Base-by-base conservation (phyloP, 2,329 filamentous ascomycete genomes). In the Aspergillus sp. region DNA sequence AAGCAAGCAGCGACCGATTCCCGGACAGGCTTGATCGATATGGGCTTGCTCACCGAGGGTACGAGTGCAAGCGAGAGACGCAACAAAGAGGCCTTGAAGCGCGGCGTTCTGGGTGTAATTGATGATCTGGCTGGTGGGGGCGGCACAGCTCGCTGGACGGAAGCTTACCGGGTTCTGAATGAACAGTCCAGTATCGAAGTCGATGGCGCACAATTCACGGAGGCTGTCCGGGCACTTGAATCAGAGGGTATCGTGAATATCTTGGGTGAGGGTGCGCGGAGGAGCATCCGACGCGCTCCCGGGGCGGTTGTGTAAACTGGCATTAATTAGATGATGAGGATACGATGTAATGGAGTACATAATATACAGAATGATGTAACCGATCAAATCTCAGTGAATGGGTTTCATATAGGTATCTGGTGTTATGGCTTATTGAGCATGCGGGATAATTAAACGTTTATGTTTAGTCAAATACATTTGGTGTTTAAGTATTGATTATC, bases 1-100 rank as follows among this genome's bases (percentile, higher is more conserved):
- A 98, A 98, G 82, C 96, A 96, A 63, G 91, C 93, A 0, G 95
- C 95, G n/a, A 99, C 96, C 0, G 96, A 99, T 72, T 80, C 91
- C 0, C 84, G 96, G 66, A 91, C 88, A 0, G 95, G 95, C 55
- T 83, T 96, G 57, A 98, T 99, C 69, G 95, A 99, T 72, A 98
- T 99, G 95, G 90, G 90, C 56, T 80, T 99, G 49, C 81, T 99
- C 62, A 97, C 93, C 0, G 95, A 98, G 71, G 95, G 95, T n/a
- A 96, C 91, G 2, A 92, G 89, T 66, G 87, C 91, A 0, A 87
- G 87, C n/a, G 95, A 98, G 73, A 83, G 95, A 51, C 87, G 90
- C 71, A 82, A 91, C 63, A 90, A 88, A 71, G 87, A 89, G 40
- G 93, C 97, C 72, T 79, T 99, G 68, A 96, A 96, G 81, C 85